Evolutionary conservation across 805 yeast genomes (phyloP).

Genomic region (Candida coleopterorum): DNA sequence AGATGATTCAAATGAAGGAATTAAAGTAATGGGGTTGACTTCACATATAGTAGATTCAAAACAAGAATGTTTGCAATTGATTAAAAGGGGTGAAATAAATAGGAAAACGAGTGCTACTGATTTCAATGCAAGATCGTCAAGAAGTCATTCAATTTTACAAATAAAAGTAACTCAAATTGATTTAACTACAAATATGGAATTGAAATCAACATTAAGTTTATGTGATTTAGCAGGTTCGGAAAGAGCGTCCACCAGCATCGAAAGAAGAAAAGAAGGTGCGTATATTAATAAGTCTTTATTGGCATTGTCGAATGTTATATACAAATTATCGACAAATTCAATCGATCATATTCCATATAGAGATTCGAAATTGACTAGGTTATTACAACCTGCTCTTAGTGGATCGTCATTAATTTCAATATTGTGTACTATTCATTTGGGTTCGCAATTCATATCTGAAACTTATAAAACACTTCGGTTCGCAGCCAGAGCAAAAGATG

Average conservation of each 20-base stretch:
- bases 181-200: constrained; percentile 32
- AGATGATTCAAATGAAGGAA: constrained; percentile 64
- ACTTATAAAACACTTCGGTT: constrained; percentile 84
- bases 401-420: constrained; percentile 83
- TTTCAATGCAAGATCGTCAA: constrained; percentile 77
- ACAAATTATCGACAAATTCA: constrained; percentile 54
- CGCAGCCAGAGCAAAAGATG: constrained; percentile 90
- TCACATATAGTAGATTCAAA: constrained; percentile 55
- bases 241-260: constrained; percentile 66
- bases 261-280: constrained; percentile 89
- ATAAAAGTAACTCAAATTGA: constrained; percentile 51
- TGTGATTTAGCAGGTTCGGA: constrained; percentile 99
- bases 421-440: constrained; percentile 79
- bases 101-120: constrained; percentile 87
- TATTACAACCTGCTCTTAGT: constrained; percentile 86
- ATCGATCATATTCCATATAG: constrained; percentile 82
- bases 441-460: constrained; percentile 60
- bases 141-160: constrained; percentile 88
- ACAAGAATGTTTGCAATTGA: constrained; percentile 54
- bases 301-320: constrained; percentile 89
- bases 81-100: constrained; percentile 65
- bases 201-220: constrained; percentile 63
- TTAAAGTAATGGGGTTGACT: constrained; percentile 68
- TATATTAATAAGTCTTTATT: constrained; percentile 86
- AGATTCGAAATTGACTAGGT: constrained; percentile 86